Conservation (phyloP, 2,329 filamentous ascomycete genomes). For the Talaromyces piceae region DNA sequence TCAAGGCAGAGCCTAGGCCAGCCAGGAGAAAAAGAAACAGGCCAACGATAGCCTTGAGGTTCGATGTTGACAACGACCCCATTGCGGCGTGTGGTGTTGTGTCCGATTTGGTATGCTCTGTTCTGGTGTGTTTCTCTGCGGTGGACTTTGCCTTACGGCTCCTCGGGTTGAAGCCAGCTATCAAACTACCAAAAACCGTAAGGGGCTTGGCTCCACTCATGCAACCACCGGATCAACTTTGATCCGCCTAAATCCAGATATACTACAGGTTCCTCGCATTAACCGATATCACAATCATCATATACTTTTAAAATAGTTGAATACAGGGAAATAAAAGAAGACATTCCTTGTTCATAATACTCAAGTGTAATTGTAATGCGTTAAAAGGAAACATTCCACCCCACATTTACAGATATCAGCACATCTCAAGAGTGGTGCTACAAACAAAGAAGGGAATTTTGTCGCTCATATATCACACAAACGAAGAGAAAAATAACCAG, state of each 20-base stretch:
- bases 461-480: not conserved
- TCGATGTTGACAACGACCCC: slow-evolving; percentile 19
- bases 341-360: not conserved
- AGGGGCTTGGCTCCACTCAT: slow-evolving; percentile 16
- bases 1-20: slow-evolving; percentile 57
- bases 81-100: slow-evolving; percentile 12
- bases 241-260: slow-evolving; percentile 17
- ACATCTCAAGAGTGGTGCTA: not conserved
- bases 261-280: not conserved
- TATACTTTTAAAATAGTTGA: not conserved
- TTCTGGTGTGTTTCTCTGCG: not conserved
- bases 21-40: slow-evolving; percentile 28
- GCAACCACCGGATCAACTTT: slow-evolving; percentile 20
- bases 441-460: not conserved
- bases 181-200: slow-evolving; percentile 9
- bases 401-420: not conserved
- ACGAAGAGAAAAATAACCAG: not conserved
- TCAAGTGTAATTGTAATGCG: not conserved
- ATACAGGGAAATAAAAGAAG: not conserved
- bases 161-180: slow-evolving; percentile 10
- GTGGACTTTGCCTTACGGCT: too few species aligned
- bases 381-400: not conserved
- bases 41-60: slow-evolving; percentile 23
- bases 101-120: slow-evolving; percentile 9
- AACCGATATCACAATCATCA: too few species aligned